Evolutionary conservation across 495 filamentous ascomycete genomes (phyloP), one percentile per base, ranked within the genome.

Genomic region (Bombardia bombarda): DNA sequence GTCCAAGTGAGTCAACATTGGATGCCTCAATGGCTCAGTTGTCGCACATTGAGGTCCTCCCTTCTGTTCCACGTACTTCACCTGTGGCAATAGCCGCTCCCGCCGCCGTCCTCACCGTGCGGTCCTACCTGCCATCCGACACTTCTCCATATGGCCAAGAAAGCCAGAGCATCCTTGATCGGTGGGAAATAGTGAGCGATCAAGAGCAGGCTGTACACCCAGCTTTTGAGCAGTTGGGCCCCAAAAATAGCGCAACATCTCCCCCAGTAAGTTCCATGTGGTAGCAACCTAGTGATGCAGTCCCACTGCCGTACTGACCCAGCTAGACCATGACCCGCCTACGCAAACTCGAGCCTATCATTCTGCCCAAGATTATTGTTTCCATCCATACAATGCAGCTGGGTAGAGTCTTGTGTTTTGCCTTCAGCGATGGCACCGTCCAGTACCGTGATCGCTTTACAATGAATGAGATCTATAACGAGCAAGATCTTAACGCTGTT

Each of bases 401-500:
- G 32, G 79, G 80, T 30, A 84, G 75, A 38, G 68, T 82, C 7
- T 47, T 93, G 2, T 82, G 79, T 33, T 64, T 93, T 40, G 72
- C 71, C 9, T 82, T 82, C 40, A 83, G 82, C 49, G 87, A 92
- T 51, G 85, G 87, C 13, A 82, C 81, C 0, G 68, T 90, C 21
- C 75, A 87, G 38, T 86, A 89, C 57, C 79, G 86, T 36, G 81
- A 92, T 45, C 74, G 85, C 9, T 65, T 69, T 40, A 84, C 78
- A 3, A 79, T 92, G 79, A 61, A 70, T 1, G 63, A 77, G 28
- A 69, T 89, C 1, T 79, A 70, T 45, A 69, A 74, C 9, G 69
- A 83, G 42, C 68, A 69, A n/a, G 79, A 82, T 53, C 45, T 73
- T 9, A 74, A 77, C 35, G 76, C 68, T 18, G 79, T 92, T 33